Percentiles rank a stretch among this genome's conserved stretches.
phyloP scores from a whole-genome alignment of 192 early-diverging fungal species.

The Thamnidium elegans region DNA sequence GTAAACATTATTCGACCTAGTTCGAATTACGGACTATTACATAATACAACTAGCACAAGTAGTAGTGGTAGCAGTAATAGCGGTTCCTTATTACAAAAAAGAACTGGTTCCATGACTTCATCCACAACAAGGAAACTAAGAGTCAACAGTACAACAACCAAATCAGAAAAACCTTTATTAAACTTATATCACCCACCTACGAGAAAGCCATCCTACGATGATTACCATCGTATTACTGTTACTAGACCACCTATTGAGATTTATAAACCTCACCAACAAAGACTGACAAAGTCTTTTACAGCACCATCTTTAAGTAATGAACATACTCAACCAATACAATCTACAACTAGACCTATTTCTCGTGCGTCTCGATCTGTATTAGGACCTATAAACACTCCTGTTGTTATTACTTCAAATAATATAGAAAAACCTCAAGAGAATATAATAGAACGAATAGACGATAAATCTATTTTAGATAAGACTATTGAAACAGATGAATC shows the following conservation, averaged over 20 bases:
- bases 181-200: slow-evolving; percentile 11
- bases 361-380: background rate
- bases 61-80: too few relatives aligned
- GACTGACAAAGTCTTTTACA: background rate
- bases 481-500: background rate
- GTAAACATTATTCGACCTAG: slow-evolving; percentile 7
- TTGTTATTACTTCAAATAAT: background rate
- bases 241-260: slow-evolving; percentile 1
- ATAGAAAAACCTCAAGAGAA: background rate
- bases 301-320: background rate
- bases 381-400: slow-evolving; percentile 1
- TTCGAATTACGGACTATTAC: background rate
- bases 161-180: background rate
- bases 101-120: too few relatives aligned
- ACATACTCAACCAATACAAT: background rate
- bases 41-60: background rate
- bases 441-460: background rate
- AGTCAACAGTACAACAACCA: background rate
- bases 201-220: background rate
- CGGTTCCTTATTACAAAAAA: too few relatives aligned
- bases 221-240: background rate
- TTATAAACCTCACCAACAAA: slow-evolving; percentile 9
- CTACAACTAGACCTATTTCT: background rate
- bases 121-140: background rate
- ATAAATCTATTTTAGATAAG: background rate